phyloP scores from a whole-genome alignment of 805 yeast species.

The Ogataea ramenticola region DNA sequence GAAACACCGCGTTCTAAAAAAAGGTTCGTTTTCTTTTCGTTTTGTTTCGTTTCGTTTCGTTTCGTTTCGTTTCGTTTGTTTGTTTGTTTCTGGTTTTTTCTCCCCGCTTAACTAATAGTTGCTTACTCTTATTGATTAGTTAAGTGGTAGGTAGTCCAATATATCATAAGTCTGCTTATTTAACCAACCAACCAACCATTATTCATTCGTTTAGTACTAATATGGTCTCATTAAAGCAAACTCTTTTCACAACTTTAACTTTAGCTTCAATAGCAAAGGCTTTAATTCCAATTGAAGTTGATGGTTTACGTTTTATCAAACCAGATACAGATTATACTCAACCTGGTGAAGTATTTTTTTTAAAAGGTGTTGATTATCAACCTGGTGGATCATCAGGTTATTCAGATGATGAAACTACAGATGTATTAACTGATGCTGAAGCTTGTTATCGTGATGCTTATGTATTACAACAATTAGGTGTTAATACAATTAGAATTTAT shows the following conservation, averaged over 20 bases:
- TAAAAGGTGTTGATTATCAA: slow-evolving; percentile 87
- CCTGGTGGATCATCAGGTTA: slow-evolving; percentile 84
- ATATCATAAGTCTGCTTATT: no score
- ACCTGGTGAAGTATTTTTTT: slow-evolving; percentile 58
- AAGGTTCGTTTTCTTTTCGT: no score
- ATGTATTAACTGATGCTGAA: slow-evolving; percentile 65
- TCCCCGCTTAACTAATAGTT: no score
- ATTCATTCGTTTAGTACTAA: background rate
- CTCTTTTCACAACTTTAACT: slow-evolving; percentile 2
- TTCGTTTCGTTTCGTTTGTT: no score
- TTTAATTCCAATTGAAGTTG: slow-evolving; percentile 48
- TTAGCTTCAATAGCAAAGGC: slow-evolving; percentile 25
- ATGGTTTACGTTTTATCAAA: slow-evolving; percentile 52
- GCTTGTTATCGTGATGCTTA: slow-evolving; percentile 76
- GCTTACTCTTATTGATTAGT: no score
- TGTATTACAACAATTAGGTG: slow-evolving; percentile 71
- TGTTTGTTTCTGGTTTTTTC: no score
- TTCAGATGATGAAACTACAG: slow-evolving; percentile 29
- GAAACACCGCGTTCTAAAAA: no score
- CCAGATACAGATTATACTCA: slow-evolving; percentile 30
- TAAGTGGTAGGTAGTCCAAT: no score
- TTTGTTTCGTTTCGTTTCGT: no score
- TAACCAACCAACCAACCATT: no score
- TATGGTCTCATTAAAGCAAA: slow-evolving; percentile 6
- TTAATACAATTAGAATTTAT: slow-evolving; percentile 81